A percentile compares a stretch with the other conserved stretches of the same genome.
Evolutionary conservation across 768 basidiomycete species (phyloP).

Genomic region (Mycena belliarum): DNA sequence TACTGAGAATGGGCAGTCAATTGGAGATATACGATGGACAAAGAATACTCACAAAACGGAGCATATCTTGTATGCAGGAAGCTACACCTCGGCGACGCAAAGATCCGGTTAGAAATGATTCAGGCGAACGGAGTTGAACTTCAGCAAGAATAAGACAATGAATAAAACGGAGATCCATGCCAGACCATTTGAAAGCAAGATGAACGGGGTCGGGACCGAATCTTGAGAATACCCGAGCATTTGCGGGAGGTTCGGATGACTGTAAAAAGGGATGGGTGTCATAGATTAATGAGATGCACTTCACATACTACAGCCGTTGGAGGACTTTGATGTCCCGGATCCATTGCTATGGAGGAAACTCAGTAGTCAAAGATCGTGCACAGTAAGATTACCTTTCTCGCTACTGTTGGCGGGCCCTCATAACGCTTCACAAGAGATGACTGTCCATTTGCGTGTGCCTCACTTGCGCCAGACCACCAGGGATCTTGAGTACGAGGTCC

Average conservation of each 20-base stretch:
- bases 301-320: slow-evolving; percentile 49
- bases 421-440: slow-evolving; percentile 45
- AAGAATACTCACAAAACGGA: slow-evolving; percentile 32
- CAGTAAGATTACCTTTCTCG: slow-evolving; percentile 30
- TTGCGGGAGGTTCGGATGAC: slow-evolving; percentile 56
- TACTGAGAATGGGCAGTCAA: slow-evolving; percentile 29
- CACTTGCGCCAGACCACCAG: slow-evolving; percentile 49
- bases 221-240: slow-evolving; percentile 52
- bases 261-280: slow-evolving; percentile 16
- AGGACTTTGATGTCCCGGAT: slow-evolving; percentile 50
- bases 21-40: not conserved
- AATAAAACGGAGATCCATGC: not conserved
- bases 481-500: slow-evolving; percentile 38
- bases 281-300: not conserved
- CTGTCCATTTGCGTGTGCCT: slow-evolving; percentile 43
- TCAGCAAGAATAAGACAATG: not conserved
- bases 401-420: slow-evolving; percentile 34
- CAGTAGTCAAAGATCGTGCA: not conserved
- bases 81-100: slow-evolving; percentile 39
- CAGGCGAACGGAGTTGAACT: slow-evolving; percentile 47
- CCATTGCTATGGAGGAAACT: slow-evolving; percentile 39
- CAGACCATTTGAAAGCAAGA: slow-evolving; percentile 50
- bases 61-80: slow-evolving; percentile 34
- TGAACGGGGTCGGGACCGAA: slow-evolving; percentile 47
- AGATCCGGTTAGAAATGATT: slow-evolving; percentile 37